A percentile compares a stretch with the other conserved stretches of the same genome.
phyloP scores from a whole-genome alignment of 495 filamentous ascomycete genomes.

The Amphirosellinia nigrospora region DNA sequence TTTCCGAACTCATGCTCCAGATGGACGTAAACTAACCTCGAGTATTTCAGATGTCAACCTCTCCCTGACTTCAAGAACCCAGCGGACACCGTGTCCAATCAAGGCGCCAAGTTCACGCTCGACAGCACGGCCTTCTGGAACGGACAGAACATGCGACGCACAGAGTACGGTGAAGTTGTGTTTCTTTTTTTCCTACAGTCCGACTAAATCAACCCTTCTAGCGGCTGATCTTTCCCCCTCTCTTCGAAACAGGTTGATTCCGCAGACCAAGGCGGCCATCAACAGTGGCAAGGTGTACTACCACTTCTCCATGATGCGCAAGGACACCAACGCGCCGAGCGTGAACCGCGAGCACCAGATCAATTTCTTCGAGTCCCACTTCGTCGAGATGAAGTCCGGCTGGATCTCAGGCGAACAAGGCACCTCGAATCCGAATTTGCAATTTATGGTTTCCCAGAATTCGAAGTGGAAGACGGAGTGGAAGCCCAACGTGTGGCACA shows the following conservation, averaged over 20 bases:
- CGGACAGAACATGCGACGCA: conserved; percentile 62
- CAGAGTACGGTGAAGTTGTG: conserved; percentile 41
- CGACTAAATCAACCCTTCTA: neutral
- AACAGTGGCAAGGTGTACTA: conserved; percentile 68
- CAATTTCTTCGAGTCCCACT: conserved; percentile 77
- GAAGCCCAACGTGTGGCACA: conserved; percentile 70
- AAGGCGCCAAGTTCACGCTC: conserved; percentile 74
- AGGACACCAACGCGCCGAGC: conserved; percentile 63
- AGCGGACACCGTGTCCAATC: conserved; percentile 62
- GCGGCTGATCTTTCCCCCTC: neutral
- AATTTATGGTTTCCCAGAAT: conserved; percentile 53
- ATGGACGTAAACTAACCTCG: neutral
- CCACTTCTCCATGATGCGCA: conserved; percentile 71
- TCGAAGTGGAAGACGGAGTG: conserved; percentile 52
- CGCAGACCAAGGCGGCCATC: conserved; percentile 68
- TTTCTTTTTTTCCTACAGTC: neutral
- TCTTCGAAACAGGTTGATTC: conserved; percentile 66
- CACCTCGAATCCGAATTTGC: conserved; percentile 55
- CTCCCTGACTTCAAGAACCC: conserved; percentile 67
- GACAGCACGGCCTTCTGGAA: conserved; percentile 67
- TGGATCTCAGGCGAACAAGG: conserved; percentile 64
- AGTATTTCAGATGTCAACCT: conserved; percentile 55
- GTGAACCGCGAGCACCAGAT: conserved; percentile 73
- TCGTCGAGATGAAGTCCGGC: conserved; percentile 78
- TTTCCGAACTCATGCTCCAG: no score